phyloP scores from a whole-genome alignment of 257 asterid genomes.

The Striga asiatica region DNA sequence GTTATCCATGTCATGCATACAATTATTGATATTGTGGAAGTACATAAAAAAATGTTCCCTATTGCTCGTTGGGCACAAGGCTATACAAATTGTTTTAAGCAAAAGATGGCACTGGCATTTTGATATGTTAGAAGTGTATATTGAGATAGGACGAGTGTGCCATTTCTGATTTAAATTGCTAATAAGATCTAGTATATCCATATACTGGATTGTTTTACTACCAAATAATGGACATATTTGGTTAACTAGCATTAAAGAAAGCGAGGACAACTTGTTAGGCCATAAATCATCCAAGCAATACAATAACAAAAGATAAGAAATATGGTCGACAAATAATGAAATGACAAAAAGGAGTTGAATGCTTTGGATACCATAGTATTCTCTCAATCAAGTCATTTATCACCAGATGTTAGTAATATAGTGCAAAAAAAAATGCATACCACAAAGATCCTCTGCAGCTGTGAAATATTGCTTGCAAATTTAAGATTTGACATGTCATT shows the following conservation, averaged over 20 bases:
- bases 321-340: neutral
- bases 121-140: neutral
- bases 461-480: conserved; percentile 76
- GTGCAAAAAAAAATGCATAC: conserved; percentile 31
- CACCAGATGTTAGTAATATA: neutral
- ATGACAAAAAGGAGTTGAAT: too few relatives aligned
- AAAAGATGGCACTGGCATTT: neutral
- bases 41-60: neutral
- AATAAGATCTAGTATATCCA: neutral
- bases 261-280: neutral
- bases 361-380: neutral
- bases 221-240: neutral
- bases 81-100: neutral
- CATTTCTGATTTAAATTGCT: neutral
- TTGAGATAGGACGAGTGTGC: neutral
- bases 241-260: neutral
- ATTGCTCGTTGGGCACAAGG: neutral
- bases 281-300: neutral
- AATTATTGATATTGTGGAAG: neutral
- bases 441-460: conserved; percentile 92
- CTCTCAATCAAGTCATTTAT: neutral
- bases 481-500: conserved; percentile 31
- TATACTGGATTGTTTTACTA: neutral
- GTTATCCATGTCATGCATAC: neutral
- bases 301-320: neutral